phyloP scores from a whole-genome alignment of 257 asterid species.

The Sherardia arvensis region DNA sequence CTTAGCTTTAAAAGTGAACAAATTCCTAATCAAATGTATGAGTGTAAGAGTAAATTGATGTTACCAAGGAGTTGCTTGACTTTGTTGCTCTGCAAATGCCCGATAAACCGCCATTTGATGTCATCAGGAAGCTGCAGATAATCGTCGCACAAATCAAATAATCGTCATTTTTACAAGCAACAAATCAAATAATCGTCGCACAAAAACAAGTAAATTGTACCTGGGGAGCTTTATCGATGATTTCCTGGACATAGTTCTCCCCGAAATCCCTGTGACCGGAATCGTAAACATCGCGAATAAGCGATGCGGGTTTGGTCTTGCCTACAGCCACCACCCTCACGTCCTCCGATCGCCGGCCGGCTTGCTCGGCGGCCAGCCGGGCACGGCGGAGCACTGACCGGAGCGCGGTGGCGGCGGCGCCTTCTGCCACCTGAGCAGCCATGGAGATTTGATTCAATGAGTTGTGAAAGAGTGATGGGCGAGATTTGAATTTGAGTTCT shows the following conservation, averaged over 20 bases:
- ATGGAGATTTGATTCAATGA: constrained; percentile 13
- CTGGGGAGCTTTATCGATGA: constrained; percentile 81
- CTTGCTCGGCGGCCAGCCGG: constrained; percentile 55
- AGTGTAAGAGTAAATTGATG: constrained; percentile 9
- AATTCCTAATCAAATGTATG: not conserved
- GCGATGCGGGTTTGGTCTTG: constrained; percentile 70
- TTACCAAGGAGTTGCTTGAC: constrained; percentile 60
- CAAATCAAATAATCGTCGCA: not conserved
- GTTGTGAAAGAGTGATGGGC: not conserved
- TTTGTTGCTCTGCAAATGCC: constrained; percentile 90
- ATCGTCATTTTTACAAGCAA: not conserved
- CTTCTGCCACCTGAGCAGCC: constrained; percentile 74
- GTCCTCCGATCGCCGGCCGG: constrained; percentile 64
- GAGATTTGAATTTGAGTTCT: not conserved
- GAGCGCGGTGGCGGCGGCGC: constrained; percentile 51
- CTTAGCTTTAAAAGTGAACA: too few species aligned
- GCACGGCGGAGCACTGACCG: constrained; percentile 60
- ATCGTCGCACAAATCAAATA: not conserved
- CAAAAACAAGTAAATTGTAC: constrained; percentile 21
- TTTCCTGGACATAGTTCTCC: constrained; percentile 76
- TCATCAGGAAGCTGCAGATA: constrained; percentile 68
- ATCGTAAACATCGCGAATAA: constrained; percentile 52
- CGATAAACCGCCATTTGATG: constrained; percentile 76
- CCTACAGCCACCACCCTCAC: constrained; percentile 81
- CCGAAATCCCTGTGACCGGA: constrained; percentile 79